These are phyloP conservation scores for Cenchrus fungigraminus DNA, from an alignment of 176 grass and related monocot species.

Conservation along the genomic window DNA sequence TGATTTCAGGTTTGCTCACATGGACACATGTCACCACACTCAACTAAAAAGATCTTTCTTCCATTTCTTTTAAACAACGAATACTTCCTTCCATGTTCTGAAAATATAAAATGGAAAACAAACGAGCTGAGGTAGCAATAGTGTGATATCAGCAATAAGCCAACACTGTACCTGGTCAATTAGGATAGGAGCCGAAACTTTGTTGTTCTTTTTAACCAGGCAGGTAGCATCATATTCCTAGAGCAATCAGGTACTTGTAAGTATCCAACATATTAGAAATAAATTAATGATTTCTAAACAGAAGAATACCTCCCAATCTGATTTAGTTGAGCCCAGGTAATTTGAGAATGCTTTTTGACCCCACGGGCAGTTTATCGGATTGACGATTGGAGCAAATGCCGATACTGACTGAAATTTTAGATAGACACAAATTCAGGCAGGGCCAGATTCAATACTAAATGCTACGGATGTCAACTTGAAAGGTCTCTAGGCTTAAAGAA, in stretches of 20 bases:
- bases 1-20: not conserved
- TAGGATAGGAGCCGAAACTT: conserved; percentile 73
- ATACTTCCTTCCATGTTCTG: not conserved
- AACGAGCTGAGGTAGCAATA: conserved; percentile 16
- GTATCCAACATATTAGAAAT: not conserved
- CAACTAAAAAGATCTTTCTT: not conserved
- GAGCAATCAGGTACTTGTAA: conserved; percentile 31
- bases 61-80: not conserved
- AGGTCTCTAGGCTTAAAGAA: not conserved
- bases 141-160: not conserved
- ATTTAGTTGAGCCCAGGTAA: conserved; percentile 80
- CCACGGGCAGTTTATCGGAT: conserved; percentile 90
- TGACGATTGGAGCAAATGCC: conserved; percentile 80
- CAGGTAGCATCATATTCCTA: conserved; percentile 89
- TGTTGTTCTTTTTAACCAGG: conserved; percentile 69
- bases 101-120: conserved; percentile 18
- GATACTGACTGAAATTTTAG: conserved; percentile 77
- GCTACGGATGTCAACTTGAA: not conserved
- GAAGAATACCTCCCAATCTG: conserved; percentile 74
- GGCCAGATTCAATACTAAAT: conserved; percentile 13
- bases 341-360: conserved; percentile 99
- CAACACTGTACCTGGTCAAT: conserved; percentile 84
- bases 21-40: not conserved
- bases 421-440: not conserved
- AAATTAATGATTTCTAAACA: not conserved